Conservation (phyloP, 495 filamentous ascomycete species). For the Neurospora cerealis region DNA sequence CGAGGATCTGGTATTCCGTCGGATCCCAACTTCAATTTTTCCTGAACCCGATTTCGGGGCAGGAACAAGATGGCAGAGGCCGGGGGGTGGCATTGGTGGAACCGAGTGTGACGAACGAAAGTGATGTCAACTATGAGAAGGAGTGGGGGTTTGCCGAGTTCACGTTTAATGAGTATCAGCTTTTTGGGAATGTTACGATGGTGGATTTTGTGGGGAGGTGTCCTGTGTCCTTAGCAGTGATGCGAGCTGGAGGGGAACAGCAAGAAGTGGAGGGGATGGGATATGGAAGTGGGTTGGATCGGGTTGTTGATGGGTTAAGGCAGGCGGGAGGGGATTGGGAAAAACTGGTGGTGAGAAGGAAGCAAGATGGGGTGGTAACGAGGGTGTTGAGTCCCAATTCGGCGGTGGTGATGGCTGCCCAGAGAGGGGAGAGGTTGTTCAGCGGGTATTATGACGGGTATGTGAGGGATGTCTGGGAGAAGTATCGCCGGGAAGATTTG, state of each 20-base stretch:
- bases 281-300: not conserved
- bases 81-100: slow-evolving; percentile 55
- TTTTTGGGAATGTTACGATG: slow-evolving; percentile 66
- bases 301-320: not conserved
- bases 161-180: slow-evolving; percentile 55
- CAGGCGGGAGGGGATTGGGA: slow-evolving; percentile 53
- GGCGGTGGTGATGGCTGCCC: slow-evolving; percentile 33
- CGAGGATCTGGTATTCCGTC: slow-evolving; percentile 57
- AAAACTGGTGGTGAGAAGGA: slow-evolving; percentile 41
- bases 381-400: slow-evolving; percentile 59
- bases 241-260: slow-evolving; percentile 20
- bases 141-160: slow-evolving; percentile 66
- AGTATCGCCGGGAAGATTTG: slow-evolving; percentile 42
- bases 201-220: slow-evolving; percentile 55
- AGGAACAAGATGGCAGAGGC: not conserved
- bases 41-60: slow-evolving; percentile 43
- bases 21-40: slow-evolving; percentile 55
- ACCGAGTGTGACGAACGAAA: slow-evolving; percentile 54
- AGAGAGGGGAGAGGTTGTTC: slow-evolving; percentile 39
- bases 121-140: slow-evolving; percentile 55
- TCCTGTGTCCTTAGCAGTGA: not conserved
- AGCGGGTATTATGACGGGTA: slow-evolving; percentile 52
- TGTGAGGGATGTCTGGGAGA: slow-evolving; percentile 52
- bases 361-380: not conserved
- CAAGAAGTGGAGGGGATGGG: slow-evolving; percentile 45